A percentile compares a stretch with the other conserved stretches of the same genome.
Evolutionary conservation across 148 eudicot species (phyloP).

Genomic region (Cornus kousa): DNA sequence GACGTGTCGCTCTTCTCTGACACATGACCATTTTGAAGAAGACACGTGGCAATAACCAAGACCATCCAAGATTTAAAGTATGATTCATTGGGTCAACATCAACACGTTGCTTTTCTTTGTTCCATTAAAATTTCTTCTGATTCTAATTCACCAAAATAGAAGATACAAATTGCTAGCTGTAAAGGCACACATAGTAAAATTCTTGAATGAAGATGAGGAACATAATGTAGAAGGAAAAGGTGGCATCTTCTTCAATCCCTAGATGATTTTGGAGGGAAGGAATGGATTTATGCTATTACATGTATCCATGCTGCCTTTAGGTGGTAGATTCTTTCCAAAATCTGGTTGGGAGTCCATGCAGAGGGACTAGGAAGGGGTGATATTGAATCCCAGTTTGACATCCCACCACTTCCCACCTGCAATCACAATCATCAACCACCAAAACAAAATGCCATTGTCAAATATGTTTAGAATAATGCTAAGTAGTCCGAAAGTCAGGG

Average conservation of each 20-base stretch:
- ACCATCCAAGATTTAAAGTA: neutral
- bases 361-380: conserved; percentile 49
- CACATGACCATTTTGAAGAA: neutral
- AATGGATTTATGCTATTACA: neutral
- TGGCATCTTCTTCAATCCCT: conserved; percentile 15
- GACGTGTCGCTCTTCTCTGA: conserved; percentile 28
- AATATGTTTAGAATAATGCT: neutral
- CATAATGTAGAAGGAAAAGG: neutral
- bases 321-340: conserved; percentile 32
- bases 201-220: conserved; percentile 1
- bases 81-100: neutral
- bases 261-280: conserved; percentile 14
- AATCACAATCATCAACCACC: conserved; percentile 23
- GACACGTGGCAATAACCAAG: neutral
- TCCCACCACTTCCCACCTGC: conserved; percentile 50
- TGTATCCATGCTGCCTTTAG: conserved; percentile 12
- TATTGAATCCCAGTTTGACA: conserved; percentile 37
- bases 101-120: neutral
- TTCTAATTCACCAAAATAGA: conserved; percentile 1
- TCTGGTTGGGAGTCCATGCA: conserved; percentile 49
- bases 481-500: too few species aligned
- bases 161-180: neutral
- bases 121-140: neutral
- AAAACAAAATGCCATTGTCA: conserved; percentile 6
- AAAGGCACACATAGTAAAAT: neutral